Conservation (phyloP, 768 basidiomycete genomes). For the Gelatoporia subvermispora region DNA sequence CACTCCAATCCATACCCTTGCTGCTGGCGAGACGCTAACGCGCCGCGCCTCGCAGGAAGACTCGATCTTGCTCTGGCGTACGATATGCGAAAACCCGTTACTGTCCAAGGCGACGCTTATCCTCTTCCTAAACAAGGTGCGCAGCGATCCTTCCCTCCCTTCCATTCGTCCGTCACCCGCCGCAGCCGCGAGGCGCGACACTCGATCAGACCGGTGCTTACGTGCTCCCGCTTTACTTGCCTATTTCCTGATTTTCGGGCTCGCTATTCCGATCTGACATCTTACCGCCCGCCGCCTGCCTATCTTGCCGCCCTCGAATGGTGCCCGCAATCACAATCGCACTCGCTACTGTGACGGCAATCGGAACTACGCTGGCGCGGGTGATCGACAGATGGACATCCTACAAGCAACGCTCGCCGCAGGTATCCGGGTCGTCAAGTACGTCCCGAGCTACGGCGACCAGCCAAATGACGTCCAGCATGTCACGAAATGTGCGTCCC, state of each 20-base stretch:
- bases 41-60: constrained; percentile 52
- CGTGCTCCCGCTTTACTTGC: neutral
- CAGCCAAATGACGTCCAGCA: constrained; percentile 50
- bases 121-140: constrained; percentile 71
- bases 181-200: neutral
- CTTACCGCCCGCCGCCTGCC: neutral
- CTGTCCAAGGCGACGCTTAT: constrained; percentile 61
- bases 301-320: no score
- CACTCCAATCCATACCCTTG: neutral
- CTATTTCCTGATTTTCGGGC: constrained; percentile 11
- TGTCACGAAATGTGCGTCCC: constrained; percentile 58
- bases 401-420: constrained; percentile 48
- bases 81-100: constrained; percentile 60
- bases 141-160: constrained; percentile 1
- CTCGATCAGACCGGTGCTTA: neutral
- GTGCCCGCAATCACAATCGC: no score
- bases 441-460: constrained; percentile 58
- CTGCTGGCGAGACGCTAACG: no score
- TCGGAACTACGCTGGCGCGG: neutral
- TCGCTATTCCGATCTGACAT: no score
- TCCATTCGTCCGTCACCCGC: neutral
- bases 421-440: constrained; percentile 52
- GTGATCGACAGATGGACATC: constrained; percentile 44
- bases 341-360: neutral
- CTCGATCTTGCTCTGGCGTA: constrained; percentile 66